Percentiles rank a stretch among this genome's conserved stretches.
phyloP scores from a whole-genome alignment of 345 rosid genomes.

The Heritiera littoralis region DNA sequence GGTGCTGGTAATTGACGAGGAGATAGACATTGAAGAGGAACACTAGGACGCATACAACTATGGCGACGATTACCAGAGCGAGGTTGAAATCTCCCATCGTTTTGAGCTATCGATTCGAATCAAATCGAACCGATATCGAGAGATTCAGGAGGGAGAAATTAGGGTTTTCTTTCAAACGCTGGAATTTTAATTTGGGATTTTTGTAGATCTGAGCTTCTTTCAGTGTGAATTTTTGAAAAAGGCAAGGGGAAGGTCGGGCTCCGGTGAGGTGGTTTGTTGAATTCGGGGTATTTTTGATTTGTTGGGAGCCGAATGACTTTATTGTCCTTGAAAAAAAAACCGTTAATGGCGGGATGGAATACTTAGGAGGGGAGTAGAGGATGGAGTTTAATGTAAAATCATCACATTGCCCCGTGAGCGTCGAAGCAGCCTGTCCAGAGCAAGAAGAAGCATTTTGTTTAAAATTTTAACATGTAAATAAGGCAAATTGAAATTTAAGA shows the following conservation, averaged over 20 bases:
- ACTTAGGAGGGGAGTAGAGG: not conserved
- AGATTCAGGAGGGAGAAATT: slow-evolving; percentile 16
- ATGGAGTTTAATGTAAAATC: slow-evolving; percentile 29
- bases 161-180: slow-evolving; percentile 29
- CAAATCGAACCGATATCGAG: slow-evolving; percentile 29
- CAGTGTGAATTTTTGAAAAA: slow-evolving; percentile 19
- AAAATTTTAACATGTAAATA: not conserved
- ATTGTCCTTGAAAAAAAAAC: not conserved
- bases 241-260: slow-evolving; percentile 23
- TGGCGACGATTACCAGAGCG: slow-evolving; percentile 96
- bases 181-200: slow-evolving; percentile 21
- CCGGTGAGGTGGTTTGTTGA: slow-evolving; percentile 30
- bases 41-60: slow-evolving; percentile 84
- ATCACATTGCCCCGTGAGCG: not conserved
- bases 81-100: slow-evolving; percentile 98
- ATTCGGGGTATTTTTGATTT: slow-evolving; percentile 5
- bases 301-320: slow-evolving; percentile 19
- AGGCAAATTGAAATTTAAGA: not conserved
- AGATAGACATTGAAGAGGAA: slow-evolving; percentile 89
- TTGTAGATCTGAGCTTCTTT: slow-evolving; percentile 33
- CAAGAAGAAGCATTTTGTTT: not conserved
- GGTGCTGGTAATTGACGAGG: slow-evolving; percentile 97
- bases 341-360: not conserved
- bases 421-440: slow-evolving; percentile 24
- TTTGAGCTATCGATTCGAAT: slow-evolving; percentile 36